phyloP scores from a whole-genome alignment of 2,329 filamentous ascomycete species.

The Paecilomyces formosus region DNA sequence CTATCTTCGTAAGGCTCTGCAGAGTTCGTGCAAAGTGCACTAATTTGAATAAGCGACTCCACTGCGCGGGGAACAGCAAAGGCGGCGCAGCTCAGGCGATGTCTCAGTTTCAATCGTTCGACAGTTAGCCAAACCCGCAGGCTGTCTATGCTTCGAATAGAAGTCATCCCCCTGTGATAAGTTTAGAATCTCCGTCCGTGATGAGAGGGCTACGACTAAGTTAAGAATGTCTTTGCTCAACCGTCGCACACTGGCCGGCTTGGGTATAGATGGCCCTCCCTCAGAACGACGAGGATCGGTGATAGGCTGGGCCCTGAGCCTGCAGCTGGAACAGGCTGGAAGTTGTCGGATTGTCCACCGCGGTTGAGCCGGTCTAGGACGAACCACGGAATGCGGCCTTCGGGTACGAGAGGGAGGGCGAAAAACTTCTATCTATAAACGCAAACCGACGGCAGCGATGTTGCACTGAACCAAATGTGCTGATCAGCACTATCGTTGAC shows the following conservation, averaged over 20 bases:
- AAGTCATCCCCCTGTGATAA: not conserved
- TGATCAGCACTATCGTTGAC: not conserved
- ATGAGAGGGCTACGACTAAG: not conserved
- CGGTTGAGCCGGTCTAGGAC: not conserved
- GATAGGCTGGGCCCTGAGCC: not conserved
- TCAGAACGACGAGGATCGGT: not conserved
- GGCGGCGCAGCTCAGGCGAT: not conserved
- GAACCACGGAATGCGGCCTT: not conserved
- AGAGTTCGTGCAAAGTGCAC: not conserved
- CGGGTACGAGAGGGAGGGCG: not conserved
- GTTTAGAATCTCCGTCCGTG: not conserved
- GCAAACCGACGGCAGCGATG: not conserved
- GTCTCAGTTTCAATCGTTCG: not conserved
- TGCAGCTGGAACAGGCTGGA: not conserved
- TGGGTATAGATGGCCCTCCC: not conserved
- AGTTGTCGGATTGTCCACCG: not conserved
- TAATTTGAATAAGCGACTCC: not conserved
- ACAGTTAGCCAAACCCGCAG: not conserved
- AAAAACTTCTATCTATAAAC: not conserved
- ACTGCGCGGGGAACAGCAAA: not conserved
- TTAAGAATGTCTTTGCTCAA: not conserved
- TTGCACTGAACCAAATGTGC: not conserved
- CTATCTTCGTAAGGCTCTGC: not conserved
- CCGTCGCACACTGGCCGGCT: not conserved
- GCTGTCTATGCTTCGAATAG: not conserved